Conservation (phyloP, 2,329 filamentous ascomycete species). For the Calonectria ilicicola region DNA sequence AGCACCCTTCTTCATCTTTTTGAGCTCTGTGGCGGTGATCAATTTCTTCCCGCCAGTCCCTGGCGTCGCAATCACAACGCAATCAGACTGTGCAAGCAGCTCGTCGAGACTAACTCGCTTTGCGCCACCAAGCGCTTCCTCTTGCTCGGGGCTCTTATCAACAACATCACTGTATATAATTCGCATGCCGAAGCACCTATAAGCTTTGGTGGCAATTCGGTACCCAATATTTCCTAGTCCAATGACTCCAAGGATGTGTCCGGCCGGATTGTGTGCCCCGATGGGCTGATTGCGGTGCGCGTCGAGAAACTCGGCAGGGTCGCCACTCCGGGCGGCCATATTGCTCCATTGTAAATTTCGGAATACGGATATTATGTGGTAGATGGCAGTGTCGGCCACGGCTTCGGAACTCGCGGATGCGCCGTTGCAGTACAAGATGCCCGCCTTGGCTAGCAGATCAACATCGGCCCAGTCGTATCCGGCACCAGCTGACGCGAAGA, state of each 20-base stretch:
- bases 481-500: conserved; percentile 71
- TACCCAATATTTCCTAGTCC: conserved; percentile 69
- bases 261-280: conserved; percentile 67
- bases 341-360: conserved; percentile 68
- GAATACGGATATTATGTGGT: conserved; percentile 69
- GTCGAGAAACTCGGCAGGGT: conserved; percentile 58
- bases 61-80: conserved; percentile 23
- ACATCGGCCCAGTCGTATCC: conserved; percentile 75
- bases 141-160: conserved; percentile 52
- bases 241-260: conserved; percentile 67
- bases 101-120: conserved; percentile 37
- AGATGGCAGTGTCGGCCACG: conserved; percentile 71
- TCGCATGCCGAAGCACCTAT: conserved; percentile 66
- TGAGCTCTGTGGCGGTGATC: conserved; percentile 37
- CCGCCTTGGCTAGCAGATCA: conserved; percentile 42
- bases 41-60: conserved; percentile 24
- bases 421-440: conserved; percentile 72
- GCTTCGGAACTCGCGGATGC: conserved; percentile 71
- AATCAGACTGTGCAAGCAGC: conserved; percentile 24
- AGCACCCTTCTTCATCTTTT: conserved; percentile 61
- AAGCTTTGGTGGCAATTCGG: conserved; percentile 66
- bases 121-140: conserved; percentile 57
- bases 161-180: conserved; percentile 66
- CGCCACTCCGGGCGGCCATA: conserved; percentile 58
- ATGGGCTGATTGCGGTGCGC: conserved; percentile 66